These are phyloP conservation scores for Mucor sp. DNA, from an alignment of 371 early-diverging fungal genomes.

Conservation along the genomic window DNA sequence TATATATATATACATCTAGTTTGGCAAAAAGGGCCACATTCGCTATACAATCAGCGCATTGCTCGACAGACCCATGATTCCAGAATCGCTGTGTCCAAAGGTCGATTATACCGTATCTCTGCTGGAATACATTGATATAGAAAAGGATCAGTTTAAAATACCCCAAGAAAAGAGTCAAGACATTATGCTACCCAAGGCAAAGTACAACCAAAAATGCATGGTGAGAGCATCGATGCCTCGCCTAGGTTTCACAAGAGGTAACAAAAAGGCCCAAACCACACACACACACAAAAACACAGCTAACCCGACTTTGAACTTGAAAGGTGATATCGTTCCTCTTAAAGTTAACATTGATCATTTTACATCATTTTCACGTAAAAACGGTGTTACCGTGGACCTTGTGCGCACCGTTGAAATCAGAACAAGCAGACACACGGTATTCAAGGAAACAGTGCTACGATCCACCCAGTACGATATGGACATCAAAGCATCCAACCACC, in stretches of 20 bases:
- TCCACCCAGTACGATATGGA: constrained; percentile 14
- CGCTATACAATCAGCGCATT: constrained; percentile 43
- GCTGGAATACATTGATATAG: constrained; percentile 46
- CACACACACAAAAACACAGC: not conserved
- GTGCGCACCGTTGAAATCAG: constrained; percentile 40
- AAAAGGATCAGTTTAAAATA: constrained; percentile 21
- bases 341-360: constrained; percentile 35
- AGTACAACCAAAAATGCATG: constrained; percentile 30
- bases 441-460: constrained; percentile 20
- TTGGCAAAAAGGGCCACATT: constrained; percentile 38
- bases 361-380: constrained; percentile 28
- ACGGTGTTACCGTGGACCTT: constrained; percentile 36
- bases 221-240: constrained; percentile 42
- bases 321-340: constrained; percentile 48
- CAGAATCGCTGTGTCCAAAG: constrained; percentile 44
- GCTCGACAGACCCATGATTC: constrained; percentile 44
- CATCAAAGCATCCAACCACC: constrained; percentile 9
- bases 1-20: constrained; percentile 1
- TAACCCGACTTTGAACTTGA: not conserved
- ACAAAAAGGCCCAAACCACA: constrained; percentile 4
- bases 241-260: constrained; percentile 52
- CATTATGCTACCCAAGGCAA: constrained; percentile 26
- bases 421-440: constrained; percentile 22
- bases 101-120: constrained; percentile 42
- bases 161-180: constrained; percentile 34